phyloP scores from a whole-genome alignment of 352 stramenopile genomes.

The Globisporangium nagaii region DNA sequence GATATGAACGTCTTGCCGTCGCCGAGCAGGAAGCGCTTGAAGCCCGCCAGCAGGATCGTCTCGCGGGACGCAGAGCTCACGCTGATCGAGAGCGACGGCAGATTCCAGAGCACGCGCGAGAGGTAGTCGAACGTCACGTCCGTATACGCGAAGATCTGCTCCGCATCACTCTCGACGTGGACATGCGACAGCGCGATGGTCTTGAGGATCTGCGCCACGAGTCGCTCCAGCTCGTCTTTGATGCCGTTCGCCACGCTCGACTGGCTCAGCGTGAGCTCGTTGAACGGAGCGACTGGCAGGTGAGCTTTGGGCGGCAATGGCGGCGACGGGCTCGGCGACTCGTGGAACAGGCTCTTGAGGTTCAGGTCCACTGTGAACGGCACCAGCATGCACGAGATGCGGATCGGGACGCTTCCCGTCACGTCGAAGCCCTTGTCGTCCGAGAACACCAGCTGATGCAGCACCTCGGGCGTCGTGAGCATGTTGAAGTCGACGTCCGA shows the following conservation, averaged over 20 bases:
- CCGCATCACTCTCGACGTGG: constrained; percentile 45
- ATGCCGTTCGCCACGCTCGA: constrained; percentile 25
- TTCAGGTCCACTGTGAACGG: constrained; percentile 69
- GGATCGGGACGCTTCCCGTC: constrained; percentile 37
- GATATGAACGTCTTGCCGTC: constrained; percentile 73
- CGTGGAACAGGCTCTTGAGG: constrained; percentile 31
- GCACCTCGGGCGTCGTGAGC: constrained; percentile 30
- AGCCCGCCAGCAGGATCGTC: constrained; percentile 55
- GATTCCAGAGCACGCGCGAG: constrained; percentile 64
- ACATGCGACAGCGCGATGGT: constrained; percentile 73
- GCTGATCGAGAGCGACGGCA: constrained; percentile 58
- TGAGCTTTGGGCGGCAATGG: background rate
- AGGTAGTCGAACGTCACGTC: constrained; percentile 71
- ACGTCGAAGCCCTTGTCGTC: constrained; percentile 36
- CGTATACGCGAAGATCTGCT: constrained; percentile 74
- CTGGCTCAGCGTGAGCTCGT: background rate
- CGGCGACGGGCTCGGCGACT: background rate
- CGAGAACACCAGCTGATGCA: constrained; percentile 53
- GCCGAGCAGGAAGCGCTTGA: constrained; percentile 68
- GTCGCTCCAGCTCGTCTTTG: constrained; percentile 43
- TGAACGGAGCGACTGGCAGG: background rate
- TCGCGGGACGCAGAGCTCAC: constrained; percentile 31
- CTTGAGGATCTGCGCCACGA: constrained; percentile 62
- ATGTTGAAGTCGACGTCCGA: constrained; percentile 40
- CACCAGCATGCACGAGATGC: constrained; percentile 63